Conservation (phyloP, 169 alveolate genomes). For the Theileria orientalis region DNA sequence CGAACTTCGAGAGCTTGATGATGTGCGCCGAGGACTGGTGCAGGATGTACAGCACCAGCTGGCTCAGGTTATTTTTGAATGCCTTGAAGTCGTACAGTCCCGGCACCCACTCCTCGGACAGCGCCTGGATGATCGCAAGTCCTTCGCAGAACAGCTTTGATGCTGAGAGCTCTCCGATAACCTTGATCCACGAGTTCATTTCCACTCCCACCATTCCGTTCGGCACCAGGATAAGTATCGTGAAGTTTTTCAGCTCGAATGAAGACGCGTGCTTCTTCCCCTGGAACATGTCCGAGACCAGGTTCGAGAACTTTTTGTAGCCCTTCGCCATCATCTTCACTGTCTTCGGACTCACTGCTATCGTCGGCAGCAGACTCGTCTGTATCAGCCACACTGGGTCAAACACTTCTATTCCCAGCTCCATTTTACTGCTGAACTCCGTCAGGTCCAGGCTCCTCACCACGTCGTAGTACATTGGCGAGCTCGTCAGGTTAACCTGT, state of each 20-base stretch:
- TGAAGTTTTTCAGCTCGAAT: conserved; percentile 42
- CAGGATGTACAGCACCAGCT: conserved; percentile 41
- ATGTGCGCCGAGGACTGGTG: conserved; percentile 65
- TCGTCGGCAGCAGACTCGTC: conserved; percentile 18
- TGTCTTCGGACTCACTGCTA: conserved; percentile 41
- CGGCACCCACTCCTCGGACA: conserved; percentile 33
- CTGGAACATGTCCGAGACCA: conserved; percentile 51
- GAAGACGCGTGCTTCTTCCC: conserved; percentile 20
- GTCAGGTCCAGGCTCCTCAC: conserved; percentile 28
- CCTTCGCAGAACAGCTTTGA: conserved; percentile 49
- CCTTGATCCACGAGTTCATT: conserved; percentile 59
- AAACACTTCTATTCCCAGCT: neutral
- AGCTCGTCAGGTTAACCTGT: conserved; percentile 35
- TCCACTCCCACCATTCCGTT: conserved; percentile 39
- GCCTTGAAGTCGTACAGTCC: conserved; percentile 58
- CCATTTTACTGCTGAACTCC: conserved; percentile 1
- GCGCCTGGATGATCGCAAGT: conserved; percentile 33
- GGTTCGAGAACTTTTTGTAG: conserved; percentile 55
- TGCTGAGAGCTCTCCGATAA: conserved; percentile 52
- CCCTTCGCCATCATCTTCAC: conserved; percentile 61
- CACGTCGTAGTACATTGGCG: conserved; percentile 50
- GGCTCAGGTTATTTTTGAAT: conserved; percentile 33
- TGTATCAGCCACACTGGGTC: conserved; percentile 1
- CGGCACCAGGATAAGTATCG: conserved; percentile 22
- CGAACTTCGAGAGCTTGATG: conserved; percentile 42